phyloP scores from a whole-genome alignment of 495 filamentous ascomycete genomes.

The Aspergillus leporis region DNA sequence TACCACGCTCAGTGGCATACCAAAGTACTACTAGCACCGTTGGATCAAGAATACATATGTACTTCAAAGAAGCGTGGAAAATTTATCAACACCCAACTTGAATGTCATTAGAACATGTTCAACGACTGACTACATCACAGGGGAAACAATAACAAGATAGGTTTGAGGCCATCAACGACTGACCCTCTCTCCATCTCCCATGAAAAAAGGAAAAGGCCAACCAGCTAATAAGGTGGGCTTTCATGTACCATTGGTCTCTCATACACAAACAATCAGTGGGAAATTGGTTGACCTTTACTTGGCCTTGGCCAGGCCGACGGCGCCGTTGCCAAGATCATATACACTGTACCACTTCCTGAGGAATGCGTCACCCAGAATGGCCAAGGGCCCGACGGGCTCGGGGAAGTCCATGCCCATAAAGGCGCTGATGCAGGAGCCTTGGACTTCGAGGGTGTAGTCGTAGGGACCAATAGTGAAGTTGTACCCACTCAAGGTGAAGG shows the following conservation, averaged over 20 bases:
- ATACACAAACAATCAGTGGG: background rate
- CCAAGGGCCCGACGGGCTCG: slow-evolving; percentile 85
- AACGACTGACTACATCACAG: background rate
- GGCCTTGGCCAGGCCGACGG: slow-evolving; percentile 84
- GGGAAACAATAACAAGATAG: background rate
- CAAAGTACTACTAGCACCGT: background rate
- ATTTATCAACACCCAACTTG: background rate
- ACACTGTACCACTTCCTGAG: slow-evolving; percentile 96
- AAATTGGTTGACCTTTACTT: slow-evolving; percentile 49
- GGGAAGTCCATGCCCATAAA: slow-evolving; percentile 99
- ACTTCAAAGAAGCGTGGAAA: background rate
- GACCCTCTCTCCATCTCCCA: background rate
- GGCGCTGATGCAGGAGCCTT: slow-evolving; percentile 92
- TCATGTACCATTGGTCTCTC: slow-evolving; percentile 1
- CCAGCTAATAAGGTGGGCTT: background rate
- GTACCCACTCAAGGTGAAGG: slow-evolving; percentile 82
- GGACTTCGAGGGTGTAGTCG: slow-evolving; percentile 96
- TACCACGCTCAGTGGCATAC: no score
- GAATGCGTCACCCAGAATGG: slow-evolving; percentile 97
- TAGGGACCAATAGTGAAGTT: slow-evolving; percentile 86
- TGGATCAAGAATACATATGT: background rate
- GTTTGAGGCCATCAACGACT: background rate
- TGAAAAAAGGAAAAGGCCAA: background rate
- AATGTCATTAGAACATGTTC: background rate
- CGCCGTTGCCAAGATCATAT: slow-evolving; percentile 84